These are phyloP conservation scores for Diutina catenulata DNA, from an alignment of 1,139 yeast species.

Conservation along the genomic window DNA sequence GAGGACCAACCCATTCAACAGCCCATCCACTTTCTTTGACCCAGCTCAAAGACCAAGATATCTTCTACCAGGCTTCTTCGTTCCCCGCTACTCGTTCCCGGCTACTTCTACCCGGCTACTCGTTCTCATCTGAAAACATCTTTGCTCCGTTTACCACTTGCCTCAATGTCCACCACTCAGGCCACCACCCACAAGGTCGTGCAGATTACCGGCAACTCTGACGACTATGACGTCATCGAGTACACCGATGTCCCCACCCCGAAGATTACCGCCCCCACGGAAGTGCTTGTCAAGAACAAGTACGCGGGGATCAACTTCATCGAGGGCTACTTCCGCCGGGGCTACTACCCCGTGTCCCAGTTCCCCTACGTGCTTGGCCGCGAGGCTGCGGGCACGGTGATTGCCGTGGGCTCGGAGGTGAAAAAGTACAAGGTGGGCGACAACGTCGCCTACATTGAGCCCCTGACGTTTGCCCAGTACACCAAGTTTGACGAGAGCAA, in stretches of 20 bases:
- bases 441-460: slow-evolving; percentile 45
- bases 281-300: slow-evolving; percentile 57
- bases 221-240: slow-evolving; percentile 21
- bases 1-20: no score
- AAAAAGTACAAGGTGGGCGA: slow-evolving; percentile 55
- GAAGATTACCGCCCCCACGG: slow-evolving; percentile 31
- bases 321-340: slow-evolving; percentile 72
- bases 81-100: no score
- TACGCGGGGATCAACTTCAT: slow-evolving; percentile 76
- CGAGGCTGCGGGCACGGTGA: slow-evolving; percentile 74
- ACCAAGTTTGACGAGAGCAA: slow-evolving; percentile 30
- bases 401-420: slow-evolving; percentile 53
- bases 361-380: slow-evolving; percentile 66
- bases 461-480: slow-evolving; percentile 60
- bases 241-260: slow-evolving; percentile 53
- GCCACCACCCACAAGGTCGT: slow-evolving; percentile 48
- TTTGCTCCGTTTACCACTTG: no score
- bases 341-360: slow-evolving; percentile 44
- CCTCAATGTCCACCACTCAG: neutral
- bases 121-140: no score
- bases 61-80: no score
- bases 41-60: no score
- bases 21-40: no score
- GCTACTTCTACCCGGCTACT: no score
- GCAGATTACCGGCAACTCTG: slow-evolving; percentile 43